Conservation (phyloP, 768 basidiomycete species). For the Rhodotorula diobovata region DNA sequence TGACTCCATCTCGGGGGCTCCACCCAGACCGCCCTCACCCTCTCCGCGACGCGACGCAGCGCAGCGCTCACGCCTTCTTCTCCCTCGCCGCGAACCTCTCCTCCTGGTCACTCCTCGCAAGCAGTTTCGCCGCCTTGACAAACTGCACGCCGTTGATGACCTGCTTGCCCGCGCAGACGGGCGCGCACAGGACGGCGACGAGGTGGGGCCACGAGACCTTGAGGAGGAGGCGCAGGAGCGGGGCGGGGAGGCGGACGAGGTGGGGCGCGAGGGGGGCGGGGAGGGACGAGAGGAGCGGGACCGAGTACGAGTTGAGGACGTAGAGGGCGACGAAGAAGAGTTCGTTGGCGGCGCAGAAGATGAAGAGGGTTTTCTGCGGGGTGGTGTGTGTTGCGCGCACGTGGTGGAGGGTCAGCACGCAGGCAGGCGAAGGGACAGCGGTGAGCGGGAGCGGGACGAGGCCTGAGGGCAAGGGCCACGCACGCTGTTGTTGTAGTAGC, state of each 20-base stretch:
- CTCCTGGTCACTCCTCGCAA: constrained; percentile 27
- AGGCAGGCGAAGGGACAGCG: not conserved
- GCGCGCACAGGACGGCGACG: constrained; percentile 61
- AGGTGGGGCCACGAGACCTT: constrained; percentile 70
- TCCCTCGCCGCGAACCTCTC: constrained; percentile 21
- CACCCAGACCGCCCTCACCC: no score
- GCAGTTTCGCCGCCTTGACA: constrained; percentile 76
- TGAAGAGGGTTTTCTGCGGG: constrained; percentile 76
- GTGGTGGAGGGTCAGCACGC: not conserved
- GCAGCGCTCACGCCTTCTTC: no score
- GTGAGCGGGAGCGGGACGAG: not conserved
- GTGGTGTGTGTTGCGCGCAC: no score
- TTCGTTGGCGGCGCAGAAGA: constrained; percentile 92
- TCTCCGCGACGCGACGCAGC: no score
- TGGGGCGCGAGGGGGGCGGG: constrained; percentile 5
- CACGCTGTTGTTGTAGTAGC: constrained; percentile 76
- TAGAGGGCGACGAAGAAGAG: constrained; percentile 92
- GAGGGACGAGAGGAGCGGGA: constrained; percentile 52
- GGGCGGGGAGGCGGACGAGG: not conserved
- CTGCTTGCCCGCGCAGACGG: constrained; percentile 76
- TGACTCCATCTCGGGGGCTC: no score
- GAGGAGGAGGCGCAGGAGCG: constrained; percentile 35
- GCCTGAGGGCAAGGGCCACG: not conserved
- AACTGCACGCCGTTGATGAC: constrained; percentile 91
- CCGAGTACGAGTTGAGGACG: constrained; percentile 69